Percentiles rank a stretch among this genome's conserved stretches.
Evolutionary conservation across 164 flowering plant genomes (phyloP).

Genomic region (Sedum album): DNA sequence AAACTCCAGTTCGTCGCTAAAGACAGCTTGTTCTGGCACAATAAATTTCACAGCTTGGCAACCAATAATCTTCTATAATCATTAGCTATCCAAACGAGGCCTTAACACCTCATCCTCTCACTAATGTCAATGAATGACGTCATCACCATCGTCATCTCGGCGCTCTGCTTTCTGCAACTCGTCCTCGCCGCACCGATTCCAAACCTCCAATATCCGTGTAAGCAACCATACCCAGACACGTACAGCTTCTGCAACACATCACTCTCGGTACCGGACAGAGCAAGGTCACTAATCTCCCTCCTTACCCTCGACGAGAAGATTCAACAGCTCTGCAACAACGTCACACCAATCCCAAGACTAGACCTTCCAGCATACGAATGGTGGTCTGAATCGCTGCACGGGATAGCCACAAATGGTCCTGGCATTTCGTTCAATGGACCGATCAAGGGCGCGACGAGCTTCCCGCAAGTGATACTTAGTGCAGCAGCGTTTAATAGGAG

Average conservation of each 20-base stretch:
- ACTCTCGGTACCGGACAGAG: conserved; percentile 41
- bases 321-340: conserved; percentile 52
- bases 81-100: no score
- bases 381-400: conserved; percentile 90
- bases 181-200: neutral
- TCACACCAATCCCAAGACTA: conserved; percentile 41
- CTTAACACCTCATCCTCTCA: neutral
- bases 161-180: neutral
- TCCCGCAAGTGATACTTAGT: conserved; percentile 62
- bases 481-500: conserved; percentile 57
- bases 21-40: neutral
- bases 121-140: neutral
- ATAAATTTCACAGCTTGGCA: no score
- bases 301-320: conserved; percentile 63
- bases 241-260: conserved; percentile 63
- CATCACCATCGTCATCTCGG: neutral
- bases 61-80: no score
- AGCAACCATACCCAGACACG: conserved; percentile 29
- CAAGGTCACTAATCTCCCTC: conserved; percentile 49
- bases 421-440: conserved; percentile 60
- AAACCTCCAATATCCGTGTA: conserved; percentile 31
- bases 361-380: conserved; percentile 67
- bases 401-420: conserved; percentile 71
- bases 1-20: neutral
- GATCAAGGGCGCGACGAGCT: conserved; percentile 46